Evolutionary conservation across 495 filamentous ascomycete species (phyloP), one percentile per base, ranked within the genome.

Genomic region (Neurospora hispaniola): DNA sequence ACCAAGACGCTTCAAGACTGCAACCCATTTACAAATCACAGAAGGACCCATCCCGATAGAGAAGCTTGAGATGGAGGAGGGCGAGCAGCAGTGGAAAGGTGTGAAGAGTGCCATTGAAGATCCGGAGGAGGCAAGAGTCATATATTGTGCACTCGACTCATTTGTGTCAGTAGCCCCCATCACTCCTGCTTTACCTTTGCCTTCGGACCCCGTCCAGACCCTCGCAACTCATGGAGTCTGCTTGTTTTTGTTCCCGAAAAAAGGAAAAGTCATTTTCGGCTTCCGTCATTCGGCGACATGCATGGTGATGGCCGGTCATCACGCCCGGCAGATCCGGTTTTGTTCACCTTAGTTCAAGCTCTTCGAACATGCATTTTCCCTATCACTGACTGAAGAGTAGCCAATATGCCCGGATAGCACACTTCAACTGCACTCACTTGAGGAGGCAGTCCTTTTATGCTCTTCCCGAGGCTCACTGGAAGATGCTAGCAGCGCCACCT

Each of bases 401-500:
- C 71, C 92, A 94, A 83, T 99, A 97, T 81, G 90, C 93, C 70
- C 90, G 89, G 73, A 85, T 86, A 5, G 91, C 95, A 3, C 96
- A 98, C 76, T 88, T 89, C 80, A 95, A 96, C 80, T 89, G 90
- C 48, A 98, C 96, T 23, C 95, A 98, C 80, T 87, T 92, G 14
- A 89, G 96, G 10, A 90, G 96, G 12, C 94, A 93, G 80, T 87
- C 91, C 11, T 98, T 98, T 86, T 98, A 97, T 79, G 89, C 93
- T 16, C 85, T 99, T n/a, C 93, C 95, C 2, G 87, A 89, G 41
- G 82, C 84, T 1, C 94, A 99, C 76, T 94, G 93, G 89, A 85
- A 91, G 74, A 83, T 96, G 76, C 89, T 99, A 3, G 88, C 93
- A 0, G 85, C 86, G 42, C 89, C 91, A 1, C 95, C 94, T 3